phyloP scores from a whole-genome alignment of 805 yeast genomes.

The Barnettozyma californica region DNA sequence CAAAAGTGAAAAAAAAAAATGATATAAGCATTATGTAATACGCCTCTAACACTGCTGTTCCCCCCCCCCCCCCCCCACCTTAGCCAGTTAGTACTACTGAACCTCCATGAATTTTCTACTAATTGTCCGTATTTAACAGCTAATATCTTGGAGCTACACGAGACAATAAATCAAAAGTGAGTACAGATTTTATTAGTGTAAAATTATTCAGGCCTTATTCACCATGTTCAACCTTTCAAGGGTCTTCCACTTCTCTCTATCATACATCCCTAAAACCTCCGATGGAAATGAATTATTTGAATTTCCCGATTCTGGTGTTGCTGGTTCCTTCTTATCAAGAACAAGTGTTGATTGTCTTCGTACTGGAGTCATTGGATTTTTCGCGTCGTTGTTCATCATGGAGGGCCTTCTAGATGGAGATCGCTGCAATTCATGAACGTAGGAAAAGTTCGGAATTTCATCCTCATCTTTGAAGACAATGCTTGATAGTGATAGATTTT shows the following conservation, averaged over 20 bases:
- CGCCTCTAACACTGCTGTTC: no score
- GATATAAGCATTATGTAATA: no score
- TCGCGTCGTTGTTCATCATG: not conserved
- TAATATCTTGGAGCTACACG: no score
- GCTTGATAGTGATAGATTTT: constrained; percentile 23
- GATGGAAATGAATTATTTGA: constrained; percentile 44
- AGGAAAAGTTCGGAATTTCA: constrained; percentile 17
- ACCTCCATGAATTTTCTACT: no score
- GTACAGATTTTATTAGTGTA: not conserved
- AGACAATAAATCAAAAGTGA: not conserved
- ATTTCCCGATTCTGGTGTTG: constrained; percentile 31
- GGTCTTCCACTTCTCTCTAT: constrained; percentile 59
- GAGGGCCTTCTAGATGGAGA: constrained; percentile 13
- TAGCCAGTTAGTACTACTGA: no score
- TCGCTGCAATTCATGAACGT: constrained; percentile 24
- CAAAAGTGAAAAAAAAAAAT: not conserved
- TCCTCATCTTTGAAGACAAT: constrained; percentile 20
- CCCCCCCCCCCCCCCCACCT: no score
- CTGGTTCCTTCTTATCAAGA: constrained; percentile 17
- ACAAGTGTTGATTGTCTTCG: not conserved
- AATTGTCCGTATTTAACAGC: no score
- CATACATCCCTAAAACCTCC: constrained; percentile 59
- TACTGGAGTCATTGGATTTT: constrained; percentile 11
- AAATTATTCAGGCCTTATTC: not conserved
- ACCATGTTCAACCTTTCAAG: constrained; percentile 34